Percentiles rank a stretch among this genome's conserved stretches.
These are phyloP conservation scores for Discostella pseudostelligera DNA, from an alignment of 108 stramenopile species.

Conservation along the genomic window DNA sequence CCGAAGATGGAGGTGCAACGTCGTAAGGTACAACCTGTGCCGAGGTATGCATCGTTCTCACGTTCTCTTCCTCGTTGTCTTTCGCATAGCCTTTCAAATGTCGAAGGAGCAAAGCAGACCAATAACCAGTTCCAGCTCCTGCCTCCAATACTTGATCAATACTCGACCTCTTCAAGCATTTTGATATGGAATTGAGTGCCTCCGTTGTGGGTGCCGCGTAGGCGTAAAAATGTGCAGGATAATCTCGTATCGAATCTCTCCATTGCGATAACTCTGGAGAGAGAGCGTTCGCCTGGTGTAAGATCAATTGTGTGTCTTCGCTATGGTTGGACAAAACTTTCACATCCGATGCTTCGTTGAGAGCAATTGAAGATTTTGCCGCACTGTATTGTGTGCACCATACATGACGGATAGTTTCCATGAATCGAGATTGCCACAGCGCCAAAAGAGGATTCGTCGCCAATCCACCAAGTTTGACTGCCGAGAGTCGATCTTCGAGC, in stretches of 20 bases:
- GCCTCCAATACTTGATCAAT: conserved; percentile 29
- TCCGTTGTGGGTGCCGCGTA: conserved; percentile 36
- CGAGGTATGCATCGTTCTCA: too few relatives aligned
- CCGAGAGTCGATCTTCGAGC: conserved; percentile 14
- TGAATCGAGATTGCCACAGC: conserved; percentile 41
- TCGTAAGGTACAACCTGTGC: conserved; percentile 23
- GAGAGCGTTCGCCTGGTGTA: conserved; percentile 26
- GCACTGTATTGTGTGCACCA: conserved; percentile 32
- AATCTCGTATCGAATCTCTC: conserved; percentile 47
- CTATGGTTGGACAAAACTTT: neutral
- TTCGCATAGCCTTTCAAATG: neutral
- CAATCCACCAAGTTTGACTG: neutral
- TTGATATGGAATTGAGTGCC: conserved; percentile 16
- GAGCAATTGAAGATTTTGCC: conserved; percentile 8
- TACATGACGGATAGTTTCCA: conserved; percentile 35
- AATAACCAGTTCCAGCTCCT: conserved; percentile 49
- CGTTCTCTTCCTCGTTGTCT: neutral
- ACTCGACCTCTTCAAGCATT: neutral
- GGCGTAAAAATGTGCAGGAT: conserved; percentile 42
- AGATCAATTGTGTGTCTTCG: conserved; percentile 4
- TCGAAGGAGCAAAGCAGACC: conserved; percentile 26
- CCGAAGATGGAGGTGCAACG: conserved; percentile 22
- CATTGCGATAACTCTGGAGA: conserved; percentile 21
- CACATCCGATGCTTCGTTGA: neutral
- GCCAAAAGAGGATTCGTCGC: conserved; percentile 21